Evolutionary conservation across 176 grass and related monocot species (phyloP), one percentile per base, ranked within the genome.

Genomic region (Urochloa ruziziensis): DNA sequence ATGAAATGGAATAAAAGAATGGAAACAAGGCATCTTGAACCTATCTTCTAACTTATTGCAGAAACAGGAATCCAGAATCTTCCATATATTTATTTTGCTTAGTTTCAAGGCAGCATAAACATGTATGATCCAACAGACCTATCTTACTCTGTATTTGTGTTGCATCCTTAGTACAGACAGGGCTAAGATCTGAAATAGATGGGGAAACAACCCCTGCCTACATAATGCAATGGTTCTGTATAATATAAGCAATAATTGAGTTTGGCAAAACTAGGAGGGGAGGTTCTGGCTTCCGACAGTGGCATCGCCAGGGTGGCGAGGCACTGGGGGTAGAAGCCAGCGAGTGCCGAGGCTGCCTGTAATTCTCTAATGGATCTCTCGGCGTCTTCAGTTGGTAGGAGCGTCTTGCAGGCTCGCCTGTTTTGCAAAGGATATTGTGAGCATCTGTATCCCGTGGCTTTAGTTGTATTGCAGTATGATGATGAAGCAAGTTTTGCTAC

Each of bases 401-500:
- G 18, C 81, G 5, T 9, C 86, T 94, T 81, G 70, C 81, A 2
- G 30, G 44, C 12, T 84, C 92, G 2, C 75, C 62, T 25, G 44
- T 86, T 73, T 77, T 91, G 12, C 77, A 60, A 3, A 87, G 73
- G 24, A 75, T 91, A 89, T 94, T 94, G 92, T 94, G 69, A 94
- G 89, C 75, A 47, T 65, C 53, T 81, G n/a, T 25, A 62, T 34
- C 16, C 3, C 14, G 39, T 35, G 29, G 1, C 14, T 32, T 10
- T 67, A 14, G 16, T 9, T 75, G 47, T 87, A 21, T n/a, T n/a
- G n/a, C n/a, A n/a, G n/a, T n/a, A n/a, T n/a, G n/a, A n/a, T n/a
- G n/a, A n/a, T 59, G 6, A 69, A 64, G 0, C 42, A 70, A 34
- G 1, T 51, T 62, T 52, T 63, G 11, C 30, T 28, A 27, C 5